Evolutionary conservation across 257 asterid species (phyloP).

Genomic region (Capsicum rhomboideum): DNA sequence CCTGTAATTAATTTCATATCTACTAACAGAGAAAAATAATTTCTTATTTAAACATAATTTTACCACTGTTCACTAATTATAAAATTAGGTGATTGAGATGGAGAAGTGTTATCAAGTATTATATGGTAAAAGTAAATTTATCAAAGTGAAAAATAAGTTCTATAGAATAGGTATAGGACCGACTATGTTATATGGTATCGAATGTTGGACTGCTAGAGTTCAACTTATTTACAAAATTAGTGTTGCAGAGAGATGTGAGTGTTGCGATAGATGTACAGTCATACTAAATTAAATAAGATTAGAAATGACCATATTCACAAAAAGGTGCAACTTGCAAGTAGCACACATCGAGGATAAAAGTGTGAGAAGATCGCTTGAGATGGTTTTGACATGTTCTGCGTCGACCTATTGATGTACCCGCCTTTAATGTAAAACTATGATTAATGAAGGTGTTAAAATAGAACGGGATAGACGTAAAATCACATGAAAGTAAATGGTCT

Average conservation of each 20-base stretch:
- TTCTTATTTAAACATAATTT: background rate
- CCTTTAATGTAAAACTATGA: background rate
- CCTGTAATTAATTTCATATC: background rate
- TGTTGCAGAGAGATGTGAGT: background rate
- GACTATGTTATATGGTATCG: background rate
- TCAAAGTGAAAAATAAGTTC: background rate
- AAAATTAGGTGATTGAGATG: background rate
- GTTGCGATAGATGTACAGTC: background rate
- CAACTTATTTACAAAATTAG: background rate
- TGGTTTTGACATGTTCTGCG: background rate
- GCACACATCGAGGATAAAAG: background rate
- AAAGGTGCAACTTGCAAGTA: background rate
- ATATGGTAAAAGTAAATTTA: too few relatives aligned
- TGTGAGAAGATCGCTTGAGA: background rate
- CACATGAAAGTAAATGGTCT: background rate
- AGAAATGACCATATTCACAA: background rate
- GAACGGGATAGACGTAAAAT: background rate
- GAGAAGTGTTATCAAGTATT: too few relatives aligned
- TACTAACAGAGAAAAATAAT: background rate
- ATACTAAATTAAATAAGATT: background rate
- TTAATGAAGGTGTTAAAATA: background rate
- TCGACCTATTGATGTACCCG: background rate
- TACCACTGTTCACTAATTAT: background rate
- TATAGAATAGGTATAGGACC: background rate
- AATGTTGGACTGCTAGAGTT: background rate